phyloP scores from a whole-genome alignment of 345 rosid genomes.

The Durio zibethinus region DNA sequence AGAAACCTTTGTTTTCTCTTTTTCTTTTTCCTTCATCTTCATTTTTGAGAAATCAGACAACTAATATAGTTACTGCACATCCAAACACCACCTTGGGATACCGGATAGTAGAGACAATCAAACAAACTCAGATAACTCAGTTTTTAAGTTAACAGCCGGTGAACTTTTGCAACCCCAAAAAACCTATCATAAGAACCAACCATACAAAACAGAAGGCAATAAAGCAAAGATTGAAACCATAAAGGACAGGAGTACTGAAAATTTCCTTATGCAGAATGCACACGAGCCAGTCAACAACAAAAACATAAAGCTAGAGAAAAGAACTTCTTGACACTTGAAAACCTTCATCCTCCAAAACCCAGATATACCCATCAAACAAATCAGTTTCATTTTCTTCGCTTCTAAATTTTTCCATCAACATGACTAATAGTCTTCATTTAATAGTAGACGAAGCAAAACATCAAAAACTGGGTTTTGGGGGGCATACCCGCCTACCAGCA shows the following conservation, averaged over 20 bases:
- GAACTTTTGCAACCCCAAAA: background rate
- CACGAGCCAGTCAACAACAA: background rate
- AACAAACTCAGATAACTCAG: background rate
- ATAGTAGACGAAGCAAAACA: background rate
- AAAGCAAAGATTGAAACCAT: background rate
- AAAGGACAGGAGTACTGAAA: background rate
- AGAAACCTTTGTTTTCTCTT: background rate
- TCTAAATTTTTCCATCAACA: background rate
- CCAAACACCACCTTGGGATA: background rate
- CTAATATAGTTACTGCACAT: background rate
- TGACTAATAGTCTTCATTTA: background rate
- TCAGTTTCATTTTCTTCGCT: background rate
- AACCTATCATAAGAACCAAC: background rate
- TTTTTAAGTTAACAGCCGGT: background rate
- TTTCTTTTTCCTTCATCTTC: background rate
- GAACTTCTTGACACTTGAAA: background rate
- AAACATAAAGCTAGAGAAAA: background rate
- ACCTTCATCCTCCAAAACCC: background rate
- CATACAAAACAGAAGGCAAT: background rate
- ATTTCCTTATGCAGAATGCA: background rate
- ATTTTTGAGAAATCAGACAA: background rate
- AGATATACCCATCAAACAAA: background rate
- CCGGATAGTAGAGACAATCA: background rate
- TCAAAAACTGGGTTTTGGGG: background rate
- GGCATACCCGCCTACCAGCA: constrained; percentile 49